Conservation (phyloP, 2,329 filamentous ascomycete species). For the Penicillium oxalicum region DNA sequence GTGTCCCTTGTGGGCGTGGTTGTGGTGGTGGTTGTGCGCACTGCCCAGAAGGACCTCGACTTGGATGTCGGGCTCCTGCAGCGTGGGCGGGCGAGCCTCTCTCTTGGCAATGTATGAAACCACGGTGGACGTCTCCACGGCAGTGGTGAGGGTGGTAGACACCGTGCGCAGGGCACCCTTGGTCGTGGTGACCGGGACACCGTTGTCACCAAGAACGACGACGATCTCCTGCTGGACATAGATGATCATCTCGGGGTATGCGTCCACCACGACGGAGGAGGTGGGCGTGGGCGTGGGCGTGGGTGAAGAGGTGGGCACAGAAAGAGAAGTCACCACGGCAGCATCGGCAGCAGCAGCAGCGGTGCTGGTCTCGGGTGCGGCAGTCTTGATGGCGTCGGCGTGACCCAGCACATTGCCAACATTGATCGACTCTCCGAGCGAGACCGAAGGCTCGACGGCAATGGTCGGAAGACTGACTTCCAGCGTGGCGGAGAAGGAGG, state of each 20-base stretch:
- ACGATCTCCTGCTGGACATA: conserved; percentile 27
- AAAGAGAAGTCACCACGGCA: no score
- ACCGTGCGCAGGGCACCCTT: conserved; percentile 20
- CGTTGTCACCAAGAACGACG: conserved; percentile 23
- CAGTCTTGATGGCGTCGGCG: conserved; percentile 1
- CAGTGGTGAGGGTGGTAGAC: conserved; percentile 20
- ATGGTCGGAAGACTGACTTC: conserved; percentile 1
- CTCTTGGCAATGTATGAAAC: conserved; percentile 17
- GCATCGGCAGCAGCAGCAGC: no score
- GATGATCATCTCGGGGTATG: conserved; percentile 24
- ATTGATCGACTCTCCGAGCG: conserved; percentile 8
- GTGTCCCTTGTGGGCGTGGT: conserved; percentile 17
- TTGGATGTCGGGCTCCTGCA: conserved; percentile 15
- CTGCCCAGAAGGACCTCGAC: conserved; percentile 18
- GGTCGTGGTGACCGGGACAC: conserved; percentile 21
- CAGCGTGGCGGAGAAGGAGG: no score
- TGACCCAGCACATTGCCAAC: conserved; percentile 4
- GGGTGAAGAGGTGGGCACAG: conserved; percentile 14
- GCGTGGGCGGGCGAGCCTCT: conserved; percentile 14
- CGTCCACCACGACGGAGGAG: conserved; percentile 20
- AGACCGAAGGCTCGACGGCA: background rate
- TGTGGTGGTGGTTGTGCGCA: conserved; percentile 19
- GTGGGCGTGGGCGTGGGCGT: conserved; percentile 22
- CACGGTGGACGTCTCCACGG: conserved; percentile 21
- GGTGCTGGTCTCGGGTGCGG: conserved; percentile 2